Base-by-base conservation (phyloP, 2,329 filamentous ascomycete species). In the Aspergillus candidus region DNA sequence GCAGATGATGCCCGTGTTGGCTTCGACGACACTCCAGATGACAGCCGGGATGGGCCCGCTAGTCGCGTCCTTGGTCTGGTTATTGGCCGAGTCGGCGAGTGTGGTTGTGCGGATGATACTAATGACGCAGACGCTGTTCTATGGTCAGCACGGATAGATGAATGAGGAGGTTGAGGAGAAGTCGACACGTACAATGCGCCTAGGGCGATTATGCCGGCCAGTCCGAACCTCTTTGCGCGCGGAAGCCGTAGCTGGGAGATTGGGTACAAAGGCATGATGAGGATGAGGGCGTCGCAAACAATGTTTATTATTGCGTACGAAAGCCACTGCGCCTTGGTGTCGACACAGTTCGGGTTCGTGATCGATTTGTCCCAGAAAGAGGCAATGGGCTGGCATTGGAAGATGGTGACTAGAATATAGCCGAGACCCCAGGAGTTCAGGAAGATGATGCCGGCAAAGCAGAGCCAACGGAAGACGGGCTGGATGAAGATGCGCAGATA, bases 401-500 rank as follows among this genome's bases (percentile, higher is more conserved):
- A 51, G n/a, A 58, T 49, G 4, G 54, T 53, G 11, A 52, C 48
- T 3, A 54, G 35, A n/a, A 50, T 43, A 41, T 53, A 57, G 8
- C 48, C 51, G 30, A 53, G 35, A 13, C 40, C 44, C 39, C 46
- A 54, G 32, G 43, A 30, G 30, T 43, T 27, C 4, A 55, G 45
- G 14, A 59, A 48, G 4, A 34, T 13, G 6, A 52, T 48, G 14
- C 51, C 43, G 2, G 59, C 43, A 43, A 67, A 69, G 47, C 70
- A 75, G 15, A 67, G 58, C 4, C 67, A 63, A 10, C 70, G 66
- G 50, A 78, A 78, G 59, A 65, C 70, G 33, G 48, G 33, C 13
- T 48, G 61, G 32, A 57, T 50, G 46, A 79, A 79, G 40, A 79
- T 75, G 17, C 75, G 73, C 22, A 77, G 69, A 50, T 79, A 80